These are phyloP conservation scores for Hawksworthiomyces lignivorus DNA, from an alignment of 2,329 filamentous ascomycete species.

Conservation along the genomic window DNA sequence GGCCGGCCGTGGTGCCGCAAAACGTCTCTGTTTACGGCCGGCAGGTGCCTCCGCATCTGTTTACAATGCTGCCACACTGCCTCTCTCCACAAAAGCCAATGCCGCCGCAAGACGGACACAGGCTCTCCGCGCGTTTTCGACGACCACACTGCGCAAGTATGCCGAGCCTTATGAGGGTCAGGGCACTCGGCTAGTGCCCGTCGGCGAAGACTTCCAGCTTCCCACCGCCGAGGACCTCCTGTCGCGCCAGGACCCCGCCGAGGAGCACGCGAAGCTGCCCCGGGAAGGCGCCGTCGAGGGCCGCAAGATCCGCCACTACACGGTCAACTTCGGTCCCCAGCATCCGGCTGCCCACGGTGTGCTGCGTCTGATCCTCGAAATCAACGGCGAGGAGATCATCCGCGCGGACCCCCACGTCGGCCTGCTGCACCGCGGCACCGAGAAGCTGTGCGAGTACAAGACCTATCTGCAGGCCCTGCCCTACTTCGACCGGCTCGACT, in stretches of 20 bases:
- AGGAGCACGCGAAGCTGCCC: constrained; percentile 35
- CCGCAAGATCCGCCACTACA: constrained; percentile 97
- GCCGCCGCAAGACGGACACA: constrained; percentile 9
- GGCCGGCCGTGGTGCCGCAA: constrained; percentile 57
- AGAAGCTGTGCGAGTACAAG: constrained; percentile 99
- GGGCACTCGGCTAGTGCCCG: constrained; percentile 56
- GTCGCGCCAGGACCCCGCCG: constrained; percentile 7
- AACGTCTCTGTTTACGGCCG: constrained; percentile 53
- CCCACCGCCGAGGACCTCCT: constrained; percentile 35
- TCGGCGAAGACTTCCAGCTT: constrained; percentile 55
- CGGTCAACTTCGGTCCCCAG: constrained; percentile 98
- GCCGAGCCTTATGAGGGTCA: constrained; percentile 46
- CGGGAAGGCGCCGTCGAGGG: constrained; percentile 41
- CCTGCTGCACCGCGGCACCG: constrained; percentile 89
- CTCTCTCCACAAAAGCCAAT: not conserved
- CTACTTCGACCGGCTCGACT: constrained; percentile 98
- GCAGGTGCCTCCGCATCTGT: constrained; percentile 10
- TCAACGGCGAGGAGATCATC: constrained; percentile 96
- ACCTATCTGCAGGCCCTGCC: constrained; percentile 96
- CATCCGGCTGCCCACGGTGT: constrained; percentile 98
- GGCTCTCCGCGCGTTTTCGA: constrained; percentile 56
- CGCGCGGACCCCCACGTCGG: constrained; percentile 96
- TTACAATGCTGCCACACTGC: constrained; percentile 15
- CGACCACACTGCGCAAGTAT: constrained; percentile 54
- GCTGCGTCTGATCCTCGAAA: constrained; percentile 91